Evolutionary conservation across 2,329 filamentous ascomycete genomes (phyloP), one percentile per base, ranked within the genome.

Genomic region (Pseudogymnoascus sp.): DNA sequence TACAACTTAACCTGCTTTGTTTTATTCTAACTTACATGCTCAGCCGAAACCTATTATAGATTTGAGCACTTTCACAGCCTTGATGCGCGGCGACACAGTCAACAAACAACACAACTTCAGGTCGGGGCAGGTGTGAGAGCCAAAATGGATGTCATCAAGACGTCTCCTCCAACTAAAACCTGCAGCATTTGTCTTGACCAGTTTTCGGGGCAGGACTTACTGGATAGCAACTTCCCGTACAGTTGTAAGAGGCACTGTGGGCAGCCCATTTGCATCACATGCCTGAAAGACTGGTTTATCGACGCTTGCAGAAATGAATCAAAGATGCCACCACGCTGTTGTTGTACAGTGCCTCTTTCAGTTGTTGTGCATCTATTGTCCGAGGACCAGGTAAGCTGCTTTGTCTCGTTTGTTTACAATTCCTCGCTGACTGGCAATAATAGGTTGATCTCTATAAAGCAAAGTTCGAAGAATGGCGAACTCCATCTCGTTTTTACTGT

Each of bases 401-500:
- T 25, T 20, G 28, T 2, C 9, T 43, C 18, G 1, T 25, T 54
- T 20, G 5, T 57, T 41, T 37, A 4, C 8, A 18, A 12, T 18
- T 28, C 16, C 30, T 33, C n/a, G 25, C 43, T 43, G 41, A 61
- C 60, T 60, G 12, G 60, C 47, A 16, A 16, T n/a, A 16, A 16
- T n/a, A 14, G 9, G 28, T 71, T 1, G 65, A 67, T 11, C 64
- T 66, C 2, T 82, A 75, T 67, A 73, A 74, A 54, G 64, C 66
- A 8, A 79, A 76, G 62, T 76, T 77, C 59, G 78, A 81, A 50
- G 78, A 81, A 66, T 78, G 76, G 73, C 69, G 70, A 36, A 78
- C 78, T 2, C 64, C 69, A 3, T 70, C 77, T 25, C 77, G 77
- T 6, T 66, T 77, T 6, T 82, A 81, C 65, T 82, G 80, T 62